Evolutionary conservation across 352 stramenopile species (phyloP).

Genomic region (Achlya hypogyna): DNA sequence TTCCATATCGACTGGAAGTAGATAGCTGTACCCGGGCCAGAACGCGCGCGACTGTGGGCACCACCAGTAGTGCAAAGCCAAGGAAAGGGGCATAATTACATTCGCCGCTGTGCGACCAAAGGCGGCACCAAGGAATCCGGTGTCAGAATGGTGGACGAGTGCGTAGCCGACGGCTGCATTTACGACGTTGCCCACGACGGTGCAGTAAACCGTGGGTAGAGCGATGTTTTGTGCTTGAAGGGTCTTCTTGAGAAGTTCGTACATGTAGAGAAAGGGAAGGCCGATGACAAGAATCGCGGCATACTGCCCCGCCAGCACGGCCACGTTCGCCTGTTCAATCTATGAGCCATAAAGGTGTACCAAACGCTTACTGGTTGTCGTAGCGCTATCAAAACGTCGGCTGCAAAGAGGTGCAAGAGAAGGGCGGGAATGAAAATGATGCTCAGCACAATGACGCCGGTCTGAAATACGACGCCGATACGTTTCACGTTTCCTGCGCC

Average conservation of each 20-base stretch:
- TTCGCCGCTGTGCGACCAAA: constrained; percentile 48
- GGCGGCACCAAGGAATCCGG: constrained; percentile 65
- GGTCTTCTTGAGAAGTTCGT: constrained; percentile 67
- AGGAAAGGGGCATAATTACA: constrained; percentile 31
- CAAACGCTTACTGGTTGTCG: constrained; percentile 21
- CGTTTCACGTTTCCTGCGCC: constrained; percentile 70
- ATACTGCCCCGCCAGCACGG: constrained; percentile 44
- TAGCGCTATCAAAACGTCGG: constrained; percentile 33
- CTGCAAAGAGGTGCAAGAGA: constrained; percentile 47
- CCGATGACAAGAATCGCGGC: constrained; percentile 49
- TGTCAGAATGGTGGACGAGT: constrained; percentile 50
- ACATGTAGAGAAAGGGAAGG: constrained; percentile 59
- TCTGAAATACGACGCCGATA: constrained; percentile 82
- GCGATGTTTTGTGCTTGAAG: constrained; percentile 66
- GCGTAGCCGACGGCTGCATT: constrained; percentile 57
- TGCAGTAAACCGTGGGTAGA: constrained; percentile 42
- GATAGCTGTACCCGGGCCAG: neutral
- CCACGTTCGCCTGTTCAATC: constrained; percentile 34
- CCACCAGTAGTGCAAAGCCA: constrained; percentile 23
- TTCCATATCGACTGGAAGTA: neutral
- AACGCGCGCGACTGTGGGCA: neutral
- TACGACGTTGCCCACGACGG: constrained; percentile 44
- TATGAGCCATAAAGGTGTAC: neutral
- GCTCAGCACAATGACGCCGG: constrained; percentile 53
- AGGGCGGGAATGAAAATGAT: constrained; percentile 35